These are phyloP conservation scores for Avena eriantha DNA, from an alignment of 176 grass and related monocot species.

Conservation along the genomic window DNA sequence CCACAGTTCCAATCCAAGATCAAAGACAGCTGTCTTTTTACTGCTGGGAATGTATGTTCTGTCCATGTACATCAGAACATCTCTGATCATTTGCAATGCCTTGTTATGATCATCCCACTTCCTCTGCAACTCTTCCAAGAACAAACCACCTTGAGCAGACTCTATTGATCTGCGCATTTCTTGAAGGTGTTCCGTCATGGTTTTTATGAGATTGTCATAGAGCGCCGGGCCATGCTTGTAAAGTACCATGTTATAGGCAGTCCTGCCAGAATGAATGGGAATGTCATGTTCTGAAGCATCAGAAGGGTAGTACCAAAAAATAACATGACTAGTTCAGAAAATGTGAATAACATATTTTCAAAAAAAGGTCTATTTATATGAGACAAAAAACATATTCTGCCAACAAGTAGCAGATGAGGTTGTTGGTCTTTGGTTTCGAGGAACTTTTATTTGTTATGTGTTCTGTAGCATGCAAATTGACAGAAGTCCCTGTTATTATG, in stretches of 20 bases:
- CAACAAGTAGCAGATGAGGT: background rate
- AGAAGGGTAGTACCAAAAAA: conserved; percentile 16
- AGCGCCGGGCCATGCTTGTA: conserved; percentile 14
- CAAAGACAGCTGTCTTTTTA: conserved; percentile 37
- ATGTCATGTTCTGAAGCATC: conserved; percentile 13
- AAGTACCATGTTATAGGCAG: conserved; percentile 32
- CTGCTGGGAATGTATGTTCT: conserved; percentile 5
- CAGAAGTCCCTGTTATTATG: background rate
- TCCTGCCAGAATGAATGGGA: conserved; percentile 22
- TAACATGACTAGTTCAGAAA: background rate
- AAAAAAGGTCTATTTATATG: background rate
- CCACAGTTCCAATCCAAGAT: conserved; percentile 34
- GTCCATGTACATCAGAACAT: conserved; percentile 31
- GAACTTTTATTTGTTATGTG: background rate
- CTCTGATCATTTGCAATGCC: conserved; percentile 35
- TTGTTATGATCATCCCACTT: conserved; percentile 36
- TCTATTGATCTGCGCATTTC: conserved; percentile 29
- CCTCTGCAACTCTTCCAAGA: conserved; percentile 28
- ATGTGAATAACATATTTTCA: background rate
- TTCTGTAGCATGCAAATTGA: background rate
- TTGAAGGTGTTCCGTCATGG: conserved; percentile 17
- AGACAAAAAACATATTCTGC: background rate
- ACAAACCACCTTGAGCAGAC: conserved; percentile 27
- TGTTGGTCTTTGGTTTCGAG: background rate
- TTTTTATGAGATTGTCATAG: conserved; percentile 5